A percentile compares a stretch with the other conserved stretches of the same genome.
Evolutionary conservation across 2,329 filamentous ascomycete genomes (phyloP).

Genomic region (Diaporthe velutina): DNA sequence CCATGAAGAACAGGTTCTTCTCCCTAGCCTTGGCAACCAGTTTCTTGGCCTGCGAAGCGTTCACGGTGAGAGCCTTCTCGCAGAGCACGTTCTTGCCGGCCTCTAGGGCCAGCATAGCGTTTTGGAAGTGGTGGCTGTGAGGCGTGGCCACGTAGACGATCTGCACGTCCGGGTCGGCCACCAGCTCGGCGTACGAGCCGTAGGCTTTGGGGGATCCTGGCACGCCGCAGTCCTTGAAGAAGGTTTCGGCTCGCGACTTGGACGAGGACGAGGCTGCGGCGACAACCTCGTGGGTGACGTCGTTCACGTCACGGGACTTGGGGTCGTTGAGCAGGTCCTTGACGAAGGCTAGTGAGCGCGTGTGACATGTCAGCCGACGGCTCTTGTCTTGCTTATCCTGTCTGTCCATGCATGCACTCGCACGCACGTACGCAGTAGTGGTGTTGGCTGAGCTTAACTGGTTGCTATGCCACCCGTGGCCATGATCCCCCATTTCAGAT

Average conservation of each 20-base stretch:
- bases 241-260: slow-evolving; percentile 75
- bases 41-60: slow-evolving; percentile 79
- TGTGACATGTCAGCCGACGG: slow-evolving; percentile 24
- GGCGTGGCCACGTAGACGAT: slow-evolving; percentile 92
- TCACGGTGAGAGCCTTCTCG: slow-evolving; percentile 92
- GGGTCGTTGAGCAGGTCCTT: slow-evolving; percentile 85
- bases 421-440: neutral
- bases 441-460: slow-evolving; percentile 33
- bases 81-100: slow-evolving; percentile 91
- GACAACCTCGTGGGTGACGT: slow-evolving; percentile 82
- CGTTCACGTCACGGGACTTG: slow-evolving; percentile 73
- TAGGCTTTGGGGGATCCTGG: slow-evolving; percentile 78
- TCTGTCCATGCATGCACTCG: neutral
- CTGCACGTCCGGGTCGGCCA: slow-evolving; percentile 82
- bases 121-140: slow-evolving; percentile 94
- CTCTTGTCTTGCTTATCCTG: neutral
- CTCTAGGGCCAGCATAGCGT: slow-evolving; percentile 85
- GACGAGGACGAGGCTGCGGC: slow-evolving; percentile 86
- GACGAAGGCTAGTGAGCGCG: slow-evolving; percentile 68
- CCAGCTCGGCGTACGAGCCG: slow-evolving; percentile 85
- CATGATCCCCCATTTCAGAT: slow-evolving; percentile 71
- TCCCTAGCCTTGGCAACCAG: slow-evolving; percentile 78
- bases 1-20: slow-evolving; percentile 84
- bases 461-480: slow-evolving; percentile 70
- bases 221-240: slow-evolving; percentile 79